A percentile compares a stretch with the other conserved stretches of the same genome.
Evolutionary conservation across 2,329 filamentous ascomycete genomes (phyloP).

Genomic region (Alternaria tenuissima): DNA sequence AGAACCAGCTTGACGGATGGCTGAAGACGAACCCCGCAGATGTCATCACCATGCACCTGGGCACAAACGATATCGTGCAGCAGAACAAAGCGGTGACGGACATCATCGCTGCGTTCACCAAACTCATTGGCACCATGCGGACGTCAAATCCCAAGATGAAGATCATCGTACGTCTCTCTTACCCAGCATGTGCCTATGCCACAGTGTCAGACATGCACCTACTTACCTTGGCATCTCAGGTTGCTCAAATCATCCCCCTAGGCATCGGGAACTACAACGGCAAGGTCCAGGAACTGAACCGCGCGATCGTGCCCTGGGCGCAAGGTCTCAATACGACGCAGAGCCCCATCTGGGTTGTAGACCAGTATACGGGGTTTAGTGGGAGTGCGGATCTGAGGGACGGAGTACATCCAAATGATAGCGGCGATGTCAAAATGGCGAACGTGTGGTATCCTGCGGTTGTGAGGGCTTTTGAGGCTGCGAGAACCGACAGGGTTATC

Average conservation of each 20-base stretch:
- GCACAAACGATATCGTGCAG: conserved; percentile 56
- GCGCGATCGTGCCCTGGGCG: conserved; percentile 52
- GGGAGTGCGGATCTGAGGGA: conserved; percentile 47
- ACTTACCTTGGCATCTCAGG: conserved; percentile 31
- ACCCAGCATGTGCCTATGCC: neutral
- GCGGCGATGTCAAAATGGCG: conserved; percentile 55
- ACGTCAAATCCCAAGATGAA: conserved; percentile 53
- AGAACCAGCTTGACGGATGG: conserved; percentile 56
- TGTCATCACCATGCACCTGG: conserved; percentile 58
- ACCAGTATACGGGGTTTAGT: conserved; percentile 54
- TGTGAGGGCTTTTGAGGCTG: conserved; percentile 33
- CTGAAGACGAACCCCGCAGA: conserved; percentile 55
- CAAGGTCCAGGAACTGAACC: conserved; percentile 52
- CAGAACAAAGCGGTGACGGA: conserved; percentile 46
- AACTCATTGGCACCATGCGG: conserved; percentile 48
- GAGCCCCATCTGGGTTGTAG: conserved; percentile 55
- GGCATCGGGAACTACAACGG: conserved; percentile 44
- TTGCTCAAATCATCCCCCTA: conserved; percentile 55
- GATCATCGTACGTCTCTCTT: conserved; percentile 50
- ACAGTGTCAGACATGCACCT: neutral
- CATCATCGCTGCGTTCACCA: conserved; percentile 55
- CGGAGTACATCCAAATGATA: conserved; percentile 53
- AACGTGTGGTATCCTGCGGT: conserved; percentile 43
- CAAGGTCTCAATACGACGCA: conserved; percentile 50
- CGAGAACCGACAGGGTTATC: conserved; percentile 26